Evolutionary conservation across 345 rosid genomes (phyloP).

Genomic region (Ceriops decandra): DNA sequence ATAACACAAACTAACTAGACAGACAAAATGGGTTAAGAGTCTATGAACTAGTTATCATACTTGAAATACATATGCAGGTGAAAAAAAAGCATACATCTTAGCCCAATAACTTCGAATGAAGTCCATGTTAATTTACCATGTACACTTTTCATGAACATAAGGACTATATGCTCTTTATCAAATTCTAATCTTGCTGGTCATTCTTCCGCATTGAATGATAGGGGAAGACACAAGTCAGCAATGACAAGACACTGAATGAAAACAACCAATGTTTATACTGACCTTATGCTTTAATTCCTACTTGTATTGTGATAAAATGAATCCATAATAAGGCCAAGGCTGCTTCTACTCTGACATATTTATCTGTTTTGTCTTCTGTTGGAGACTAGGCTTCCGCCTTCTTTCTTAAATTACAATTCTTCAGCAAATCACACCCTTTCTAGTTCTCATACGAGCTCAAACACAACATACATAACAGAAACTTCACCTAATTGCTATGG

Average conservation of each 20-base stretch:
- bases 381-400: not conserved
- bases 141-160: not conserved
- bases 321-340: not conserved
- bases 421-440: too few relatives aligned
- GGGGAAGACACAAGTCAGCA: not conserved
- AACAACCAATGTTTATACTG: too few relatives aligned
- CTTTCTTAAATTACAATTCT: not conserved
- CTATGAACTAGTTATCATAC: not conserved
- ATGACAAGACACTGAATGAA: not conserved
- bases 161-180: not conserved
- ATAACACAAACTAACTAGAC: constrained; percentile 6
- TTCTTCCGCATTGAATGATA: not conserved
- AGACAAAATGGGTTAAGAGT: not conserved
- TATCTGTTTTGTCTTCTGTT: not conserved
- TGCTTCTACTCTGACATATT: not conserved
- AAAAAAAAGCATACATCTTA: not conserved
- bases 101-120: too few relatives aligned
- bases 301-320: not conserved
- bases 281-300: not conserved
- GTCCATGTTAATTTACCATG: too few relatives aligned
- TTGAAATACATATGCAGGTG: not conserved
- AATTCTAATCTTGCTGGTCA: constrained; percentile 3
- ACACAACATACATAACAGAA: not conserved
- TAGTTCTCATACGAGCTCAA: not conserved
- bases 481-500: not conserved